These are phyloP conservation scores for Mortierella sp. DNA, from an alignment of 371 early-diverging fungal species.

Conservation along the genomic window DNA sequence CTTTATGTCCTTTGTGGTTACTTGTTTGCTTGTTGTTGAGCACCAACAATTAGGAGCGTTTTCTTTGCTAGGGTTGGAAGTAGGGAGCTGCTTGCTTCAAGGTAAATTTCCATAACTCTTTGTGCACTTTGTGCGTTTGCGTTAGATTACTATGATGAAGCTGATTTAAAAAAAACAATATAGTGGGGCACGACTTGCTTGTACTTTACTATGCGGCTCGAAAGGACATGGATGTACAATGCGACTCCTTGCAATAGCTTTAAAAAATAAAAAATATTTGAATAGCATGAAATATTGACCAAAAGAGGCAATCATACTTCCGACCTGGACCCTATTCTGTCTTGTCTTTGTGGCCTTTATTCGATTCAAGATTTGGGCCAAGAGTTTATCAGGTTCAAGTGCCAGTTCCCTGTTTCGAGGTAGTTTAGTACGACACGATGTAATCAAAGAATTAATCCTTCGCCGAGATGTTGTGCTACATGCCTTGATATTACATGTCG, in stretches of 20 bases:
- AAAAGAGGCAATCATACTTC: too few relatives aligned
- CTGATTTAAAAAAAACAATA: neutral
- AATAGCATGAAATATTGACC: too few relatives aligned
- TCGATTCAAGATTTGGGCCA: too few relatives aligned
- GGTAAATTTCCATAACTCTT: constrained; percentile 1
- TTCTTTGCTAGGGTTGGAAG: constrained; percentile 26
- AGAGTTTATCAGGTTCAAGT: too few relatives aligned
- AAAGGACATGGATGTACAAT: constrained; percentile 15
- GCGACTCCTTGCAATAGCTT: neutral
- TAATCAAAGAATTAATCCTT: too few relatives aligned
- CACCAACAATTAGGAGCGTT: constrained; percentile 29
- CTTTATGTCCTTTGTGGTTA: constrained; percentile 32
- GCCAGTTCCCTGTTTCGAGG: too few relatives aligned
- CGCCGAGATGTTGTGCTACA: too few relatives aligned
- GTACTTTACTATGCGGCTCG: constrained; percentile 42
- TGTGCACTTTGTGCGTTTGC: neutral
- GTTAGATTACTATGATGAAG: neutral
- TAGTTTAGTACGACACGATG: too few relatives aligned
- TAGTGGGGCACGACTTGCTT: constrained; percentile 35
- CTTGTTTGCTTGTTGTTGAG: constrained; percentile 29
- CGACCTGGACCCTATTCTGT: too few relatives aligned
- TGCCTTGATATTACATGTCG: too few relatives aligned
- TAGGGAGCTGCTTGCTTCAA: constrained; percentile 37
- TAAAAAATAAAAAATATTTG: too few relatives aligned
- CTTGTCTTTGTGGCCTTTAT: too few relatives aligned